Evolutionary conservation across 1,284 basidiomycete genomes (phyloP).

Genomic region (Butyriboletus appendiculatus): DNA sequence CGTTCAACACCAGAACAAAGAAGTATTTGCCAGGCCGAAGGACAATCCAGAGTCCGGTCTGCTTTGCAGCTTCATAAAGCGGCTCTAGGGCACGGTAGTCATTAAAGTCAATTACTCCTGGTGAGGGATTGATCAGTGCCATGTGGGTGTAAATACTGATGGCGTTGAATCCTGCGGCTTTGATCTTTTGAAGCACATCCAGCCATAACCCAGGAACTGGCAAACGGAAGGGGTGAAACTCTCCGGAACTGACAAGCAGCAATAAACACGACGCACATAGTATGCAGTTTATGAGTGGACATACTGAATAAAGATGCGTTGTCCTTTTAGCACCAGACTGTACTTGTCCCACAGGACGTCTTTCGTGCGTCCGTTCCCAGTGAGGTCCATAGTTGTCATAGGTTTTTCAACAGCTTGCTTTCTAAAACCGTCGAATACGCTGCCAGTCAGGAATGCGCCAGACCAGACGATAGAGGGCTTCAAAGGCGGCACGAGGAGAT

Average conservation of each 20-base stretch:
- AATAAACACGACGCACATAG: slow-evolving; percentile 3
- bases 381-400: slow-evolving; percentile 7
- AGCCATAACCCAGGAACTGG: slow-evolving; percentile 81
- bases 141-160: slow-evolving; percentile 75
- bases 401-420: not conserved
- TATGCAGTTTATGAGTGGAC: slow-evolving; percentile 6
- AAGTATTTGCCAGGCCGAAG: slow-evolving; percentile 54
- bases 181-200: slow-evolving; percentile 80
- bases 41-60: slow-evolving; percentile 64
- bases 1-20: not conserved
- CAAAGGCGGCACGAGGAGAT: slow-evolving; percentile 18
- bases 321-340: slow-evolving; percentile 35
- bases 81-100: slow-evolving; percentile 71
- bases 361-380: slow-evolving; percentile 34
- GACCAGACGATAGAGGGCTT: slow-evolving; percentile 3
- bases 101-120: slow-evolving; percentile 71
- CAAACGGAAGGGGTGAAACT: slow-evolving; percentile 83
- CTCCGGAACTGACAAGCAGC: slow-evolving; percentile 50
- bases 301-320: slow-evolving; percentile 36
- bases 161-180: slow-evolving; percentile 79
- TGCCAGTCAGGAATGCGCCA: not conserved
- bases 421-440: not conserved
- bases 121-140: slow-evolving; percentile 74
- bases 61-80: slow-evolving; percentile 62
- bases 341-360: slow-evolving; percentile 36